Percentiles rank a stretch among this genome's conserved stretches.
These are phyloP conservation scores for Lecanosticta acicola DNA, from an alignment of 2,329 filamentous ascomycete genomes.

Conservation along the genomic window DNA sequence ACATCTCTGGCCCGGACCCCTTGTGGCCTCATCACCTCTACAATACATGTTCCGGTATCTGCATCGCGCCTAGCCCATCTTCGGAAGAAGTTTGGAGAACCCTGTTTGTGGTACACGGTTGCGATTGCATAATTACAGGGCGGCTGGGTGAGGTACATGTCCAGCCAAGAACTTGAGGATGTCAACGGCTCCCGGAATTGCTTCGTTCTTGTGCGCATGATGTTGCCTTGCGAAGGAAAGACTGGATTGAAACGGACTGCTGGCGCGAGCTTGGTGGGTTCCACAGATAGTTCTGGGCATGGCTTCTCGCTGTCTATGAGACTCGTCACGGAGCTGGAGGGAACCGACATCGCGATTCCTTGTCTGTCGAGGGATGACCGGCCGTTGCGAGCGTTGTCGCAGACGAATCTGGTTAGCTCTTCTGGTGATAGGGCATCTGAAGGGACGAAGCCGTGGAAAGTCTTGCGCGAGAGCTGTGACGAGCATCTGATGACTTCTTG, in stretches of 20 bases:
- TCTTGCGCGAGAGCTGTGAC: slow-evolving; percentile 7
- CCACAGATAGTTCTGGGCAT: neutral
- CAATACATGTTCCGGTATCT: slow-evolving; percentile 1
- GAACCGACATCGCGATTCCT: neutral
- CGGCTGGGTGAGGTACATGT: slow-evolving; percentile 16
- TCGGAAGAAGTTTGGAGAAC: neutral
- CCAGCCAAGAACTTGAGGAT: slow-evolving; percentile 10
- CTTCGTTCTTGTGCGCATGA: slow-evolving; percentile 9
- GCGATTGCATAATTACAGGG: slow-evolving; percentile 10
- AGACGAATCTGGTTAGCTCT: slow-evolving; percentile 7
- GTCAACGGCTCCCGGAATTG: slow-evolving; percentile 9
- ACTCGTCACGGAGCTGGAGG: neutral
- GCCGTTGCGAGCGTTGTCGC: slow-evolving; percentile 1
- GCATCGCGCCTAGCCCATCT: slow-evolving; percentile 3
- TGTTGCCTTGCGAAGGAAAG: slow-evolving; percentile 9
- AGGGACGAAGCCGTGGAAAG: slow-evolving; percentile 12
- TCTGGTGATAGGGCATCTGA: neutral
- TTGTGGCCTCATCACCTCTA: slow-evolving; percentile 1
- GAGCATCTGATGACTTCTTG: slow-evolving; percentile 8
- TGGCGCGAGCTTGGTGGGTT: neutral
- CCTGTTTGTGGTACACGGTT: slow-evolving; percentile 8
- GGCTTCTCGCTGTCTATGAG: neutral
- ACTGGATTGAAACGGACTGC: slow-evolving; percentile 12
- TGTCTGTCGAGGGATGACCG: neutral
- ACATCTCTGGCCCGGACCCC: slow-evolving; percentile 13